Percentiles rank a stretch among this genome's conserved stretches.
Conservation (phyloP, 345 rosid genomes). For the Citropsis articulata region DNA sequence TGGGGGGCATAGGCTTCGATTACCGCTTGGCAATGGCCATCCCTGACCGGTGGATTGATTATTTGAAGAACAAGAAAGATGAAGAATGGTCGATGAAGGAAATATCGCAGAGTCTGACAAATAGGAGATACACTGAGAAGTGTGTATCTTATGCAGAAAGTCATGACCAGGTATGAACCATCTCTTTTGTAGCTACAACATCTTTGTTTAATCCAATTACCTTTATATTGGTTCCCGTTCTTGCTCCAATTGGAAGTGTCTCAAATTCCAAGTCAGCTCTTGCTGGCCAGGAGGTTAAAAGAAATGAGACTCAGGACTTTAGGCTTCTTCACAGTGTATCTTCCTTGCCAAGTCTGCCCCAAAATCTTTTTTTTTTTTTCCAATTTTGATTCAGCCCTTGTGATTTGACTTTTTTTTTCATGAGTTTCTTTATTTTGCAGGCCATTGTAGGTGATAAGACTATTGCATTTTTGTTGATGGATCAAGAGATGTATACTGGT, state of each 20-base stretch:
- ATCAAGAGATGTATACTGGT: conserved; percentile 68
- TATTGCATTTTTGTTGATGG: conserved; percentile 67
- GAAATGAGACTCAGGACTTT: background rate
- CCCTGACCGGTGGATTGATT: conserved; percentile 84
- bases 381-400: conserved; percentile 3
- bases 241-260: background rate
- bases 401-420: conserved; percentile 5
- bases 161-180: conserved; percentile 65
- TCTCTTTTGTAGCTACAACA: background rate
- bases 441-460: conserved; percentile 84
- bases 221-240: background rate
- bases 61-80: conserved; percentile 68
- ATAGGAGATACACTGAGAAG: conserved; percentile 75
- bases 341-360: background rate
- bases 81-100: conserved; percentile 78
- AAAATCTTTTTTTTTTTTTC: background rate
- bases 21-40: conserved; percentile 80
- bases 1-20: conserved; percentile 66
- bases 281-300: background rate
- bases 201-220: conserved; percentile 9
- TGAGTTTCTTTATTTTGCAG: conserved; percentile 33
- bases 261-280: background rate
- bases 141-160: conserved; percentile 80
- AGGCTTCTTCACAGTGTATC: conserved; percentile 4
- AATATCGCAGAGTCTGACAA: conserved; percentile 52